Base-by-base conservation (phyloP, 495 filamentous ascomycete species). In the Melanomma pulvis-pyrius region DNA sequence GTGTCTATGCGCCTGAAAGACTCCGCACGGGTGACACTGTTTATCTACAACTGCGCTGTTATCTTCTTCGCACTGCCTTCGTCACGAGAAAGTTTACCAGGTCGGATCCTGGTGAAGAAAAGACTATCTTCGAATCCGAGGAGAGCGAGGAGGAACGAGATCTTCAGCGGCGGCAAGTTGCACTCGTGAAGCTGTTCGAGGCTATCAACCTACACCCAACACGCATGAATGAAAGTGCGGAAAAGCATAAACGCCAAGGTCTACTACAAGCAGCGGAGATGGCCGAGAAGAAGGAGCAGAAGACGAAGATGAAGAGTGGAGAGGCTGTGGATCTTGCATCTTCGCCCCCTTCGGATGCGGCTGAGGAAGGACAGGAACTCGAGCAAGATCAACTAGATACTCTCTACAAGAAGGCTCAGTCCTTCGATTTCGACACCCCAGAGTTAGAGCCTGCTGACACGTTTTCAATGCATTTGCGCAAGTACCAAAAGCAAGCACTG, bases 311-410 rank as follows among this genome's bases (percentile, higher is more conserved):
- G 19, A 68, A 77, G 26, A 55, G 53, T 25, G 62, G 52, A 28
- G 60, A 61, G 2, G 11, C 58, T 15, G 39, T 65, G 19, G 54
- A 68, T 21, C 55, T 58, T 62, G 55, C 29, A 8, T 82, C 82
- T n/a, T 77, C 83, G 4, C 80, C 79, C 15, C 75, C 79, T 17
- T 77, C 74, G 1, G 84, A 84, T 17, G 90, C 92, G 15, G 89
- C 92, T n/a, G 90, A 92, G 72, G 92, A 96, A 13, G 90, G 91
- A 1, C 82, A 92, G 67, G 92, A 97, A 76, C 84, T 98, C 0
- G 92, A 97, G 76, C 90, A 97, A 74, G 93, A 96, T 71, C 94
- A 98, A 71, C 87, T 98, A 17, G 93, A 98, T 73, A 86, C 89
- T 0, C 81, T 98, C 4, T 98, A 98, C 72, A 91, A 90, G 73